Base-by-base conservation (phyloP, 176 grass and related monocot species). In the Phragmites australis region DNA sequence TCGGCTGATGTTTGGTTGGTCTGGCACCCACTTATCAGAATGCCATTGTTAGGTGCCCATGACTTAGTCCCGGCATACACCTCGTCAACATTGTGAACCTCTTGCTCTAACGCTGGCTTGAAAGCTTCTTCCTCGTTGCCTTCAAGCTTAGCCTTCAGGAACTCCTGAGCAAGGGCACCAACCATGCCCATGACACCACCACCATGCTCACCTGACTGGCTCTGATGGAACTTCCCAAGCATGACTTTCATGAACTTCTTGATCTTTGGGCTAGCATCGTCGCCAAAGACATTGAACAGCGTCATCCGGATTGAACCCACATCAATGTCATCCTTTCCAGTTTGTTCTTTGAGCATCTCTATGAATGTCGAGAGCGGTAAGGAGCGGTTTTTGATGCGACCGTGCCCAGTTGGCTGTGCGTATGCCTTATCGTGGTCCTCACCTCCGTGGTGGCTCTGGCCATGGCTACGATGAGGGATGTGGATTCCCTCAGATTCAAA, bases 171-270 rank as follows among this genome's bases (percentile, higher is more conserved):
- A 11, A 98, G 88, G 55, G 87, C 50, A 25, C 92, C 92, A 42
- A 98, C 86, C 83, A 98, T 92, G 46, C 90, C 78, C 90, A 98
- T 85, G 30, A 98, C 73, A 68, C 86, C 89, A 18, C 76, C 47
- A 4, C 87, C 86, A 10, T 90, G 23, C 72, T 89, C 86, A 2
- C 89, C 93, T 76, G 72, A 72, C 40, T 83, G 54, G 2, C 90
- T 84, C 50, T 91, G 48, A 30, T 91, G 77, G 60, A 98, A 90
- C 68, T 98, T 94, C 39, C 52, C 76, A 5, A 98, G 78, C 76
- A 98, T 71, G 44, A 98, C 78, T 59, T 95, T 98, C 96, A 98
- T 98, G 88, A 98, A 98, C 59, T 98, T 98, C 86, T 98, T 98
- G 16, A 98, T 85, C 83, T 98, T 98, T 4, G 96, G 96, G 84